Percentiles rank a stretch among this genome's conserved stretches.
phyloP scores from a whole-genome alignment of 345 rosid species.

The Melaleuca alternifolia region DNA sequence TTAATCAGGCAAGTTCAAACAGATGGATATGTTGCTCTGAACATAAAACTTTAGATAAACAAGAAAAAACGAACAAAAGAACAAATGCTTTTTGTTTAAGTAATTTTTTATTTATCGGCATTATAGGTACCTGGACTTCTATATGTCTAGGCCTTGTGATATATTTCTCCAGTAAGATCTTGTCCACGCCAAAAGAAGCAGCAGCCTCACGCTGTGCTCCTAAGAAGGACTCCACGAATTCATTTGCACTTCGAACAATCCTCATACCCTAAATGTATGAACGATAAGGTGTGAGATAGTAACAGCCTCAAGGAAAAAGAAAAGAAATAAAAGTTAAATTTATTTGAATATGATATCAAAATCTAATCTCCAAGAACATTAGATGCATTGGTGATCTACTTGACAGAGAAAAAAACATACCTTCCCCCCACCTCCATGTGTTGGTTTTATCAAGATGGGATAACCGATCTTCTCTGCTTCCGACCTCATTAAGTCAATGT shows the following conservation, averaged over 20 bases:
- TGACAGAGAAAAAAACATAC: slow-evolving; percentile 16
- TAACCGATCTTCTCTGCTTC: slow-evolving; percentile 91
- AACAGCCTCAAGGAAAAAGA: background rate
- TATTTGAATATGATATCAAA: background rate
- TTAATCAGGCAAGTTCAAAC: background rate
- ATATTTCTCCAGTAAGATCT: slow-evolving; percentile 89
- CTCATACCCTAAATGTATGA: slow-evolving; percentile 78
- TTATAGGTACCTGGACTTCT: slow-evolving; percentile 69
- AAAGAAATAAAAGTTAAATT: background rate
- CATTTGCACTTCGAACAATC: slow-evolving; percentile 54
- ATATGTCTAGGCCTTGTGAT: slow-evolving; percentile 88
- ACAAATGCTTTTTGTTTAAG: background rate
- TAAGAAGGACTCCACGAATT: slow-evolving; percentile 72
- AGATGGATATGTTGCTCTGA: background rate
- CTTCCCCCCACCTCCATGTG: slow-evolving; percentile 97
- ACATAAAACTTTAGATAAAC: background rate
- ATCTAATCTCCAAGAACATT: background rate
- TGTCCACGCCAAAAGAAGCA: slow-evolving; percentile 81
- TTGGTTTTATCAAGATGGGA: slow-evolving; percentile 83
- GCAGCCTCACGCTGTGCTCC: slow-evolving; percentile 97
- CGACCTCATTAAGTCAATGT: slow-evolving; percentile 65
- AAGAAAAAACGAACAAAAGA: background rate
- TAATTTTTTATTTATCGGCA: background rate
- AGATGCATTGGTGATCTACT: background rate
- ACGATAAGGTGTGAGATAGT: background rate